Conservation (phyloP, 2,329 filamentous ascomycete genomes). For the Ascochyta pisi region DNA sequence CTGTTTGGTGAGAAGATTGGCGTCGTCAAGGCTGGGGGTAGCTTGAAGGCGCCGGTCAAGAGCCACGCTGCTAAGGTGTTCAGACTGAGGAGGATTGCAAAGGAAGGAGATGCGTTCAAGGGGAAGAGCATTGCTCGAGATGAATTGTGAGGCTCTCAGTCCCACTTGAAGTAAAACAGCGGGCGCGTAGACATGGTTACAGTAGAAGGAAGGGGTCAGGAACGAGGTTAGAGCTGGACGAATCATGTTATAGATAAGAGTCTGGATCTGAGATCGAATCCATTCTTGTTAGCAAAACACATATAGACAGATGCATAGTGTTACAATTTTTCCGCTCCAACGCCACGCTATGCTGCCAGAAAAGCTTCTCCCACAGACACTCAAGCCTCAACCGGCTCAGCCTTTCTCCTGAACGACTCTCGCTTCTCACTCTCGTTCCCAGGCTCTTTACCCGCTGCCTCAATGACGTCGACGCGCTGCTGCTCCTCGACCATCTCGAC, state of each 20-base stretch:
- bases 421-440: conserved; percentile 59
- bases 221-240: not conserved
- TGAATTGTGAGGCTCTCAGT: conserved; percentile 20
- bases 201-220: not conserved
- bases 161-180: not conserved
- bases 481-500: conserved; percentile 51
- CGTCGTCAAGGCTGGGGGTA: conserved; percentile 28
- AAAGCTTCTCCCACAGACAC: not conserved
- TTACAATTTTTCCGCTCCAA: conserved; percentile 15
- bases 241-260: not conserved
- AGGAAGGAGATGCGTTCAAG: conserved; percentile 30
- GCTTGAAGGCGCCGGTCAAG: conserved; percentile 25
- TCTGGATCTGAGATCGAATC: not conserved
- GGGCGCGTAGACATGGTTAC: not conserved
- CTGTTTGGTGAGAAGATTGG: conserved; percentile 35
- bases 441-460: conserved; percentile 60
- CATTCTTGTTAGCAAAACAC: not conserved
- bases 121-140: conserved; percentile 34
- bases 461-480: conserved; percentile 60
- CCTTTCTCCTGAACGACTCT: conserved; percentile 52
- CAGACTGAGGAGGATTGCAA: conserved; percentile 24
- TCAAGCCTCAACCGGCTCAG: conserved; percentile 47
- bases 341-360: conserved; percentile 19
- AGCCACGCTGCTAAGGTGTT: conserved; percentile 32
- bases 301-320: conserved; percentile 1